Percentiles rank a stretch among this genome's conserved stretches.
Conservation (phyloP, 2,329 filamentous ascomycete species). For the Aspergillus neoniger region DNA sequence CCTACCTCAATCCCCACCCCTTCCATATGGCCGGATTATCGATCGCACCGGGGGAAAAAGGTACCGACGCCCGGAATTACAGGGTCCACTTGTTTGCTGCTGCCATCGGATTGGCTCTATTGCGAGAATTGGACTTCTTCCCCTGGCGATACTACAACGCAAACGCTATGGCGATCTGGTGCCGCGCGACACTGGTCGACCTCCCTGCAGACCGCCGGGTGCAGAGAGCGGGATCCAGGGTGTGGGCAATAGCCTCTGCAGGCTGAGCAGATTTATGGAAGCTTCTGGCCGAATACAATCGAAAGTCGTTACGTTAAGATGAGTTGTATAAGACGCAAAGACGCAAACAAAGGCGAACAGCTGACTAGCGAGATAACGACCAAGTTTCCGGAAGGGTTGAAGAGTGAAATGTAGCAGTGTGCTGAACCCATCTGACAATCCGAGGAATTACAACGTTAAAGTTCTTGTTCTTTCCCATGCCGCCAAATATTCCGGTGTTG, state of each 20-base stretch:
- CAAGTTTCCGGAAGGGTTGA: slow-evolving; percentile 39
- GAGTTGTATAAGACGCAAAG: slow-evolving; percentile 38
- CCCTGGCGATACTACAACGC: slow-evolving; percentile 1
- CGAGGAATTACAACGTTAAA: slow-evolving; percentile 49
- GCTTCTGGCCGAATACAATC: slow-evolving; percentile 40
- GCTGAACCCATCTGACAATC: slow-evolving; percentile 47
- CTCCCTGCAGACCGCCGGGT: neutral
- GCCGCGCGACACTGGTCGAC: neutral
- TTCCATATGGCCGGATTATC: no score
- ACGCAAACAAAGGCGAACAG: slow-evolving; percentile 43
- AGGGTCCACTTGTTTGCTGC: no score
- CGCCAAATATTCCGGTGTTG: slow-evolving; percentile 44
- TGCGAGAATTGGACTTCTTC: no score
- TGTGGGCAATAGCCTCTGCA: neutral
- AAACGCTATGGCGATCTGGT: slow-evolving; percentile 2
- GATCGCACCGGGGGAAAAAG: no score
- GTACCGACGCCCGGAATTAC: no score
- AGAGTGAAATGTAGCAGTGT: slow-evolving; percentile 37
- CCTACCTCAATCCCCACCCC: no score
- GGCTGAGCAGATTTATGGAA: slow-evolving; percentile 9
- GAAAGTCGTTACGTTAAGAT: slow-evolving; percentile 45
- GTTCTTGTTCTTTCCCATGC: slow-evolving; percentile 40
- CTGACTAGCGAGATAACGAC: slow-evolving; percentile 43
- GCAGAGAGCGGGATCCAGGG: neutral
- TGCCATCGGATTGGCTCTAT: no score